These are phyloP conservation scores for Fusarium oxysporum DNA, from an alignment of 2,329 filamentous ascomycete genomes.

Conservation along the genomic window DNA sequence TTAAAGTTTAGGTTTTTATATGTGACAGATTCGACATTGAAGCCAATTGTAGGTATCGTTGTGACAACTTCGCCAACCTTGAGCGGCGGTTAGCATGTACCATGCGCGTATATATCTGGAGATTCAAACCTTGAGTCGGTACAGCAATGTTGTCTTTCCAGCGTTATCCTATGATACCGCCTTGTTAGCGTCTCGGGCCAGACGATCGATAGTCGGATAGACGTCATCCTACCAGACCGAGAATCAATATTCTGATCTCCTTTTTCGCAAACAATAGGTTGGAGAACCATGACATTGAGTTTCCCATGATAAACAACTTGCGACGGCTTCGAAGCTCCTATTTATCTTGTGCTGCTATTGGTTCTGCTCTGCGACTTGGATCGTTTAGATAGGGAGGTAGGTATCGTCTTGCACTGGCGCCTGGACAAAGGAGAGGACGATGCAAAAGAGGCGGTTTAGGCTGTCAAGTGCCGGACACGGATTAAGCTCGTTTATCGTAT, in stretches of 20 bases:
- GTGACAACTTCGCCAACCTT: constrained; percentile 99
- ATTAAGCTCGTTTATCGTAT: constrained; percentile 18
- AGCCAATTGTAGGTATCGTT: constrained; percentile 98
- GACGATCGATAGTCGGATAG: constrained; percentile 1
- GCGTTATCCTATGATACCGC: constrained; percentile 81
- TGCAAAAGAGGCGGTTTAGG: neutral
- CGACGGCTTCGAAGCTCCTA: constrained; percentile 21
- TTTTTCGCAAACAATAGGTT: constrained; percentile 90
- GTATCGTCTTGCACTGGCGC: constrained; percentile 14
- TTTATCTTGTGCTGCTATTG: constrained; percentile 10
- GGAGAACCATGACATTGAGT: constrained; percentile 76
- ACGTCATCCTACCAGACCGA: constrained; percentile 78
- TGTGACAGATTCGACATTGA: constrained; percentile 98
- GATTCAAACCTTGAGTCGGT: constrained; percentile 84
- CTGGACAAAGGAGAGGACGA: constrained; percentile 11
- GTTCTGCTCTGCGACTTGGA: constrained; percentile 1
- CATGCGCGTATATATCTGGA: neutral
- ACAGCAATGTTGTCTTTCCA: constrained; percentile 96
- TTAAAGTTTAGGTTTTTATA: constrained; percentile 99
- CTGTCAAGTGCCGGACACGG: constrained; percentile 5
- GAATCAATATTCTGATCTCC: constrained; percentile 95
- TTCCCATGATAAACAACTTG: constrained; percentile 65
- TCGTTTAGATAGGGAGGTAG: neutral
- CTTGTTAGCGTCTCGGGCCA: constrained; percentile 36
- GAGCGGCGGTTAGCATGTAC: constrained; percentile 34